Percentiles rank a stretch among this genome's conserved stretches.
Evolutionary conservation across 2,329 filamentous ascomycete genomes (phyloP).

Genomic region (Talaromyces islandicus): DNA sequence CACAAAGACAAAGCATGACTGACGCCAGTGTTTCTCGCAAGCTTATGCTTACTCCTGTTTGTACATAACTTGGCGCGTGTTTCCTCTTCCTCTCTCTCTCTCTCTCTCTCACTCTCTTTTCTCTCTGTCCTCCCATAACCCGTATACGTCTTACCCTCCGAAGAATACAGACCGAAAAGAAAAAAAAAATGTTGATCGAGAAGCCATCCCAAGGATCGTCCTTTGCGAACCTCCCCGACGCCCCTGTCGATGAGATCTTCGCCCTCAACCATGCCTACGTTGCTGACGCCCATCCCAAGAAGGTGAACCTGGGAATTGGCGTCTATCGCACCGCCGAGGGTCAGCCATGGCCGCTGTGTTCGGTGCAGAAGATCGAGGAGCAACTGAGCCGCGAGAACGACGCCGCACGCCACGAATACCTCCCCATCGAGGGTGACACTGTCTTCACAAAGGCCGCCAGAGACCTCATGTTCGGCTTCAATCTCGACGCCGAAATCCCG

Average conservation of each 20-base stretch:
- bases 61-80: not conserved
- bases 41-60: not conserved
- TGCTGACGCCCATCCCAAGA: conserved; percentile 64
- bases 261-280: conserved; percentile 78
- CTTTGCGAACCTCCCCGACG: conserved; percentile 60
- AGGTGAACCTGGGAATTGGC: conserved; percentile 86
- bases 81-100: not conserved
- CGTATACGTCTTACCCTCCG: not conserved
- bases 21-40: not conserved
- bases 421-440: conserved; percentile 80
- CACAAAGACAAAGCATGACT: not conserved
- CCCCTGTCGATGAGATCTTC: conserved; percentile 87
- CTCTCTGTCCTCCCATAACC: not conserved
- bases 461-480: conserved; percentile 66
- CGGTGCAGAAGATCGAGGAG: conserved; percentile 75
- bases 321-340: conserved; percentile 88
- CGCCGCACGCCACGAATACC: conserved; percentile 92
- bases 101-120: not conserved
- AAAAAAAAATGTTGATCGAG: conserved; percentile 7
- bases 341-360: conserved; percentile 93
- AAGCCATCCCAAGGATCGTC: conserved; percentile 2
- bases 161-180: not conserved
- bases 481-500: conserved; percentile 48
- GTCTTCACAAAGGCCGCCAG: conserved; percentile 81
- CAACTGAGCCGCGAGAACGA: conserved; percentile 75